Conservation (phyloP, 73 alveolate species). For the Breviolum minutum region DNA sequence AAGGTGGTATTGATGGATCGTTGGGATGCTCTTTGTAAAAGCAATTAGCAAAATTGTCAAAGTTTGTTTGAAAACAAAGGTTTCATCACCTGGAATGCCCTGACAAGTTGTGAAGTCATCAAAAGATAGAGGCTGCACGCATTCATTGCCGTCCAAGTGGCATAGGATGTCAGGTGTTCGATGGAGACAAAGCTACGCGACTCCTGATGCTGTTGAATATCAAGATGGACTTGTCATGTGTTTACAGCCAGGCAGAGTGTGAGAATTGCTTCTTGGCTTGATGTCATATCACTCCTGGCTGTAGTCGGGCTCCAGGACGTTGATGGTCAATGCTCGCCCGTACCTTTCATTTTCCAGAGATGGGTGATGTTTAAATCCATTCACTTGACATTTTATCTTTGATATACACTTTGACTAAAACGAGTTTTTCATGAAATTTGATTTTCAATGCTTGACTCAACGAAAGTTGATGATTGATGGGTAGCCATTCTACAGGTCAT, state of each 20-base stretch:
- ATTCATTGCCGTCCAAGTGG: neutral
- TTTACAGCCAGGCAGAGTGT: no score
- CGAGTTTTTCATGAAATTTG: neutral
- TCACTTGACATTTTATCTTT: no score
- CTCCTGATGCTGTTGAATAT: constrained; percentile 7
- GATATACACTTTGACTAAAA: no score
- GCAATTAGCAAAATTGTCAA: neutral
- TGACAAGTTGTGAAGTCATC: neutral
- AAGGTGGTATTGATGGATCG: neutral
- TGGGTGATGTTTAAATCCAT: no score
- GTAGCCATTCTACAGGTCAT: no score
- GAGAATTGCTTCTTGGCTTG: no score
- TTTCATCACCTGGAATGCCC: no score
- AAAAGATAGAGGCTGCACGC: no score
- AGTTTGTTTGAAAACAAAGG: neutral
- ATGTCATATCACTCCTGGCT: constrained; percentile 7
- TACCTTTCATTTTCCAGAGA: constrained; percentile 1
- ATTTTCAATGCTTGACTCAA: no score
- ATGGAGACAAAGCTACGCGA: constrained; percentile 89
- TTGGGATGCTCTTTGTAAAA: no score
- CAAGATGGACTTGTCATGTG: neutral
- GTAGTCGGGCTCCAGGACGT: constrained; percentile 88
- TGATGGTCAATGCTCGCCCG: constrained; percentile 72
- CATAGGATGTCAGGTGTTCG: constrained; percentile 80
- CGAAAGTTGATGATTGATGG: no score